These are phyloP conservation scores for Candida lessepsii DNA, from an alignment of 805 yeast genomes.

Conservation along the genomic window DNA sequence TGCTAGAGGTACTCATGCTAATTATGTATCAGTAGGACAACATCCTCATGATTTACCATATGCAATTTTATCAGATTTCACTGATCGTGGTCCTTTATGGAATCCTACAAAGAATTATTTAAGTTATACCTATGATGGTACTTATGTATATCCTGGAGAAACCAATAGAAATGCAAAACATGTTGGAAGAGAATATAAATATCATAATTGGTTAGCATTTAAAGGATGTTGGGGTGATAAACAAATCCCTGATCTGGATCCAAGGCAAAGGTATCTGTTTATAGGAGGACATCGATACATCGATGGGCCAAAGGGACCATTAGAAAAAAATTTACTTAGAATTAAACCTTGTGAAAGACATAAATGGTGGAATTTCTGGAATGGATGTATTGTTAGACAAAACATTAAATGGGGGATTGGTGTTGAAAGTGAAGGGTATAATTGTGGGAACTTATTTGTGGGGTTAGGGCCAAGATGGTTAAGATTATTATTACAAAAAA, in stretches of 20 bases:
- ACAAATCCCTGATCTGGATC: conserved; percentile 61
- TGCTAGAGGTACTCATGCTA: conserved; percentile 97
- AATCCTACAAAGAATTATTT: conserved; percentile 81
- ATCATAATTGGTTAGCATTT: conserved; percentile 77
- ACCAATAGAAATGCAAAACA: conserved; percentile 42
- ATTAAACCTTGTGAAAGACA: conserved; percentile 73
- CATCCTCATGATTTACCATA: conserved; percentile 95
- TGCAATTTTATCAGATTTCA: conserved; percentile 84
- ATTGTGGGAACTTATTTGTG: conserved; percentile 68
- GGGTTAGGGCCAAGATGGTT: conserved; percentile 53
- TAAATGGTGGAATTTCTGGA: conserved; percentile 92
- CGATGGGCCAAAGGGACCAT: conserved; percentile 92
- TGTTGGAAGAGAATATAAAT: conserved; percentile 50
- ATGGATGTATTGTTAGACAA: conserved; percentile 75
- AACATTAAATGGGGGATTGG: conserved; percentile 83
- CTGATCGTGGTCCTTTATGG: conserved; percentile 96
- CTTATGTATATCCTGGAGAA: conserved; percentile 40
- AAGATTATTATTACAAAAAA: conserved; percentile 43
- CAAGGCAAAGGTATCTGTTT: conserved; percentile 82
- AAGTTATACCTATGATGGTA: conserved; percentile 78
- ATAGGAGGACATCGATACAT: conserved; percentile 84
- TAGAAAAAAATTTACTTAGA: conserved; percentile 71
- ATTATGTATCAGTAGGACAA: conserved; percentile 93
- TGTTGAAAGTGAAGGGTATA: conserved; percentile 79
- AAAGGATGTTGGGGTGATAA: conserved; percentile 91